Evolutionary conservation across 768 basidiomycete species (phyloP).

Genomic region (Trametopsis cervina): DNA sequence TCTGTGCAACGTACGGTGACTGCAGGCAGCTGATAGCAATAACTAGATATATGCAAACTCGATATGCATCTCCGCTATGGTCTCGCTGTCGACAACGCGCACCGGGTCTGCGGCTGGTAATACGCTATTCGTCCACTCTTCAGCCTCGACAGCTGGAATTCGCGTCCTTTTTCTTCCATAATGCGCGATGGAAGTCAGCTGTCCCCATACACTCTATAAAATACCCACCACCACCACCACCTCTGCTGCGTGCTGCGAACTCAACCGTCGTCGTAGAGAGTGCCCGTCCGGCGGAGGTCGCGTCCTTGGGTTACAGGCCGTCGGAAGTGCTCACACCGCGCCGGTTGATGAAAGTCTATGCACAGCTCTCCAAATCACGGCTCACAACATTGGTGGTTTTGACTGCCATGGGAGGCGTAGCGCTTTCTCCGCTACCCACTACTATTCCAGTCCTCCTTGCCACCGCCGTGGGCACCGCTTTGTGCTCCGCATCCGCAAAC

Average conservation of each 20-base stretch:
- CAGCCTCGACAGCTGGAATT: slow-evolving; percentile 20
- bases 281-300: slow-evolving; percentile 11
- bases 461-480: slow-evolving; percentile 81
- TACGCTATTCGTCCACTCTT: too few species aligned
- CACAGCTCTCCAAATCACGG: slow-evolving; percentile 77
- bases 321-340: slow-evolving; percentile 36
- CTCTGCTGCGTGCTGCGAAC: slow-evolving; percentile 3
- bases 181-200: slow-evolving; percentile 40
- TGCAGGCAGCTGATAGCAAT: neutral
- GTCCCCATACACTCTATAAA: slow-evolving; percentile 1
- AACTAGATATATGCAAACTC: too few species aligned
- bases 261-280: slow-evolving; percentile 13
- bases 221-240: slow-evolving; percentile 17
- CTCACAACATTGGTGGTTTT: slow-evolving; percentile 82
- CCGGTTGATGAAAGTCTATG: slow-evolving; percentile 60
- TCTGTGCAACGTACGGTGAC: too few species aligned
- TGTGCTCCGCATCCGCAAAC: slow-evolving; percentile 92
- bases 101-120: too few species aligned
- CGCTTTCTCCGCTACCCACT: slow-evolving; percentile 82
- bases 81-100: too few species aligned
- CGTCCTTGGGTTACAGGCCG: slow-evolving; percentile 17
- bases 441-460: slow-evolving; percentile 80
- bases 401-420: slow-evolving; percentile 88
- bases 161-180: slow-evolving; percentile 61
- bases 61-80: too few species aligned